Percentiles rank a stretch among this genome's conserved stretches.
Evolutionary conservation across 2,329 filamentous ascomycete species (phyloP).

Genomic region (Lithohypha guttulata): DNA sequence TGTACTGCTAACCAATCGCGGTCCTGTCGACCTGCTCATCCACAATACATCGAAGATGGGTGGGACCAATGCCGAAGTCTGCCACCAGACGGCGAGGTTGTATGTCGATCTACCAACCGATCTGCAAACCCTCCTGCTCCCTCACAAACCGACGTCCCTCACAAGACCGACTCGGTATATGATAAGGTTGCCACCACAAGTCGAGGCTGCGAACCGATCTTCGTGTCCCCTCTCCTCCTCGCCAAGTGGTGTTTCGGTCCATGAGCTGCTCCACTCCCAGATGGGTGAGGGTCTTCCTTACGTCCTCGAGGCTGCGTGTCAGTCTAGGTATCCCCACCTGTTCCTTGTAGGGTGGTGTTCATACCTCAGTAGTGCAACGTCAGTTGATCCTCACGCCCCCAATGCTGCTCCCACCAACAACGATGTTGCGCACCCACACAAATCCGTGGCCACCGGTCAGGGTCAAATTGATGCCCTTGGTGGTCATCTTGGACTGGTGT

Average conservation of each 20-base stretch:
- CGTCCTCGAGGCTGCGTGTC: constrained; percentile 2
- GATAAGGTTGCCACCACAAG: constrained; percentile 2
- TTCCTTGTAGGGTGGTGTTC: constrained; percentile 1
- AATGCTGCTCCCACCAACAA: constrained; percentile 4
- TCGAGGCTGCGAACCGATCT: constrained; percentile 2
- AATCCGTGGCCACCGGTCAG: constrained; percentile 1
- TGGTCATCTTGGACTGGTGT: constrained; percentile 3
- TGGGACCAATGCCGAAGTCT: constrained; percentile 2
- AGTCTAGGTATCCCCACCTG: constrained; percentile 3
- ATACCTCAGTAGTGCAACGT: constrained; percentile 1
- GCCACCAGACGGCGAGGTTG: constrained; percentile 1
- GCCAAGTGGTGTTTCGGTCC: constrained; percentile 3
- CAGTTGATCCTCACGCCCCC: constrained; percentile 2
- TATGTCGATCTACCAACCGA: constrained; percentile 2
- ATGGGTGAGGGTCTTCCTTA: constrained; percentile 2
- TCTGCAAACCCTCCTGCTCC: constrained; percentile 4
- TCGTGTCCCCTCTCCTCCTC: constrained; percentile 2
- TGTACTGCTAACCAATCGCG: constrained; percentile 3
- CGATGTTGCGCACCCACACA: constrained; percentile 3
- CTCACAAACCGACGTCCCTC: too few relatives aligned
- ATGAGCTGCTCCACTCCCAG: background rate
- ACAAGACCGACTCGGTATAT: background rate
- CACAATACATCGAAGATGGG: background rate
- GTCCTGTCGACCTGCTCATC: too few relatives aligned
- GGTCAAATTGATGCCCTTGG: constrained; percentile 2